Conservation (phyloP, 164 flowering plant species). For the Umbilicus rupestris region DNA sequence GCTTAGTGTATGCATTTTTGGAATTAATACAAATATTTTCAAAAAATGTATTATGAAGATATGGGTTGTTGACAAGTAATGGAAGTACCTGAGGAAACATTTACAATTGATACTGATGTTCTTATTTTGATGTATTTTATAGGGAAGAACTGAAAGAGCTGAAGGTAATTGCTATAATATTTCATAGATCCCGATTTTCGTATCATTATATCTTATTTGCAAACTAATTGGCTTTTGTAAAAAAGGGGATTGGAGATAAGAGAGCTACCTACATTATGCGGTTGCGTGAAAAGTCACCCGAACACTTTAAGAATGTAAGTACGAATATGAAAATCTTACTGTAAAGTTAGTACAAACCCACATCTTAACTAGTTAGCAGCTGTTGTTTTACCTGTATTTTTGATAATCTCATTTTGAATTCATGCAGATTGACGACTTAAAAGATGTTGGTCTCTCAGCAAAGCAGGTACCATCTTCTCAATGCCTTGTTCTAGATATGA, state of each 20-base stretch:
- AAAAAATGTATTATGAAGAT: too few species aligned
- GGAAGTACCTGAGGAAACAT: background rate
- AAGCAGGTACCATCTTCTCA: slow-evolving; percentile 40
- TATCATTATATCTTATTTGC: background rate
- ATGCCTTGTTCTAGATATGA: too few species aligned
- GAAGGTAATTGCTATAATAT: slow-evolving; percentile 26
- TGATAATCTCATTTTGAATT: background rate
- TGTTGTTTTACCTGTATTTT: too few species aligned
- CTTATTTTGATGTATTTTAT: slow-evolving; percentile 9
- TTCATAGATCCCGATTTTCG: background rate
- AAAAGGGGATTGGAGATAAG: slow-evolving; percentile 75
- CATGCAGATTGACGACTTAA: slow-evolving; percentile 58
- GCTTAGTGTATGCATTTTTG: too few species aligned
- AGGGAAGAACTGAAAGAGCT: slow-evolving; percentile 60
- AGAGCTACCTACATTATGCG: slow-evolving; percentile 60
- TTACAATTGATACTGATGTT: background rate
- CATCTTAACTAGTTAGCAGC: too few species aligned
- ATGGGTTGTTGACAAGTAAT: too few species aligned
- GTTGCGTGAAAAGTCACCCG: slow-evolving; percentile 54
- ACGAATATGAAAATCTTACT: background rate
- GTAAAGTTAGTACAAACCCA: background rate
- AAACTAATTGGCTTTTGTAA: background rate
- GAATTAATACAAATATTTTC: too few species aligned
- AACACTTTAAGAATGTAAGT: slow-evolving; percentile 58
- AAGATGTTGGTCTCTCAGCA: slow-evolving; percentile 55